Evolutionary conservation across 78 protist species (phyloP).

Genomic region (Dictyostelium intermedium): DNA sequence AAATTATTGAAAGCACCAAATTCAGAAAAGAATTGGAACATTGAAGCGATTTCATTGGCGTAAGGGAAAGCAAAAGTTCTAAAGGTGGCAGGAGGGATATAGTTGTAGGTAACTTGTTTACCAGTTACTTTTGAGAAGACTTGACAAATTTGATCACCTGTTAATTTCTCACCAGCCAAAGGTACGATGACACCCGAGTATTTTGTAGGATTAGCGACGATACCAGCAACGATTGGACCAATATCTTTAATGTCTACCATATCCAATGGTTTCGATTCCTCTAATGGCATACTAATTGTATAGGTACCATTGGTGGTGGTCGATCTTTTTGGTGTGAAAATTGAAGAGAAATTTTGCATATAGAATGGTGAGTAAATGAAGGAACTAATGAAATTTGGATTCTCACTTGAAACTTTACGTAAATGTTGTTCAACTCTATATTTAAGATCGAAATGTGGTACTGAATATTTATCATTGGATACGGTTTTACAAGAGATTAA

Average conservation of each 20-base stretch:
- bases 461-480: neutral
- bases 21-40: conserved; percentile 6
- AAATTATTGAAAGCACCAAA: conserved; percentile 13
- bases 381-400: neutral
- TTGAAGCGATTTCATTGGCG: conserved; percentile 5
- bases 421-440: neutral
- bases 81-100: neutral
- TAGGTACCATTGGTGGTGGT: neutral
- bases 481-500: neutral
- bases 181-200: conserved; percentile 21
- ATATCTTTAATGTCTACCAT: conserved; percentile 14
- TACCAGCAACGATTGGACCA: conserved; percentile 20
- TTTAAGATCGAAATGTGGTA: conserved; percentile 30
- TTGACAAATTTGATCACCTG: conserved; percentile 2
- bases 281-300: neutral
- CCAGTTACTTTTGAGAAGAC: conserved; percentile 4
- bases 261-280: conserved; percentile 1
- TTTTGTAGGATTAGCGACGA: neutral
- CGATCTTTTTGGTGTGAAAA: neutral
- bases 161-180: neutral
- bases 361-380: conserved; percentile 13
- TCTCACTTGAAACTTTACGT: neutral
- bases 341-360: neutral
- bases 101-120: conserved; percentile 6
- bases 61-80: conserved; percentile 12